These are phyloP conservation scores for Phialophora tarda DNA, from an alignment of 2,329 filamentous ascomycete genomes.

Conservation along the genomic window DNA sequence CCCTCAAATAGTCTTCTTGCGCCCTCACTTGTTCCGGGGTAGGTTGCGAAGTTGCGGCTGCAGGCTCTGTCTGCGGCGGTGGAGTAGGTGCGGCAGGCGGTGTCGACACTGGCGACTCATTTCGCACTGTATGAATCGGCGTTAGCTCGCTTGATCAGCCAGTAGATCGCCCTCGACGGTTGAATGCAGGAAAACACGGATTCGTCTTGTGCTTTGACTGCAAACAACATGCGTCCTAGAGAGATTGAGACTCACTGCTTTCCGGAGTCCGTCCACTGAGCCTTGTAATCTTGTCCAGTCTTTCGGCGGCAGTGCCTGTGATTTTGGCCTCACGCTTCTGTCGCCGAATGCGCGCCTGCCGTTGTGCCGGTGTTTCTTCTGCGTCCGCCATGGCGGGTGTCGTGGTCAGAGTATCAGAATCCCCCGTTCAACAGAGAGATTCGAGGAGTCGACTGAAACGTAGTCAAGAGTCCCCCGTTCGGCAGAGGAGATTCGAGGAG, in stretches of 20 bases:
- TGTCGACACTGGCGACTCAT: constrained; percentile 39
- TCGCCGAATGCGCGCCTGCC: constrained; percentile 64
- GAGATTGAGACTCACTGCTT: constrained; percentile 42
- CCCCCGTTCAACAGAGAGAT: background rate
- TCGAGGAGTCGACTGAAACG: background rate
- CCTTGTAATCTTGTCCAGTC: constrained; percentile 67
- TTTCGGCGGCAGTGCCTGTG: constrained; percentile 61
- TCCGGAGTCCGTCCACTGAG: constrained; percentile 60
- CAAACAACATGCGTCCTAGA: background rate
- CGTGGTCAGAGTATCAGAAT: background rate
- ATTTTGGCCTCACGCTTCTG: constrained; percentile 69
- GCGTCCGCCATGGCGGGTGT: constrained; percentile 22
- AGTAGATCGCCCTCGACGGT: background rate
- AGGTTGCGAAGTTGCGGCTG: constrained; percentile 27
- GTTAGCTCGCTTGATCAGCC: constrained; percentile 14
- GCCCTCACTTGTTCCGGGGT: constrained; percentile 44
- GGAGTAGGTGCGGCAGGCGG: constrained; percentile 42
- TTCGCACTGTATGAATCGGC: constrained; percentile 36
- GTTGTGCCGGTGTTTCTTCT: constrained; percentile 55
- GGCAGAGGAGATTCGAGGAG: too few species aligned
- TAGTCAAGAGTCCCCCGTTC: too few species aligned
- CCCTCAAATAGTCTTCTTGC: constrained; percentile 49
- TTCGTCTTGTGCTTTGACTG: background rate
- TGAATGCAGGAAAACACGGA: background rate
- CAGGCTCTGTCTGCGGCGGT: constrained; percentile 34